Base-by-base conservation (phyloP, 768 basidiomycete species). In the Boletus insuetus region DNA sequence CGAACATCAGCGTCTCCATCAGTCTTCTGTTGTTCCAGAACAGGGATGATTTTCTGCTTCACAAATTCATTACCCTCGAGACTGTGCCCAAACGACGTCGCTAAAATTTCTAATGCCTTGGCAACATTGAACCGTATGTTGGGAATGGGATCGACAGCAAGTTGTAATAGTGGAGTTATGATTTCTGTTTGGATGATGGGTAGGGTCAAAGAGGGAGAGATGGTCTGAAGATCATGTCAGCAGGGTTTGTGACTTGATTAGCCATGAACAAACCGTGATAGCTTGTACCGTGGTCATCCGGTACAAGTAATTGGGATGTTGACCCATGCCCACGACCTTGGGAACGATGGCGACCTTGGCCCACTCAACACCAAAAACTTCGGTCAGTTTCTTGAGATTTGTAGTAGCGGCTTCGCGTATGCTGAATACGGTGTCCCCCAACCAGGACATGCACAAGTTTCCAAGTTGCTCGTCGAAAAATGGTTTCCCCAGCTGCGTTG, bases 81-180 rank as follows among this genome's bases (percentile, higher is more conserved):
- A 7, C 77, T 75, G 47, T 73, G 71, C 19, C 81, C 84, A 60
- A 91, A 86, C 0, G 89, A 82, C 16, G 75, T 76, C 2, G 91
- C 91, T 62, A 98, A 80, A 14, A 93, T 85, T 75, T 98, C 96
- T 63, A 98, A 77, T 26, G 91, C 87, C 73, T 98, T 98, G 24
- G 95, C 90, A 29, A 98, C 95, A 70, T 98, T 98, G 81, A 99
- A 99, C 37, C 97, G 91, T 71, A 99, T 98, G 73, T 99, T 99
- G 51, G 97, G 97, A 68, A 99, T 98, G 12, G 91, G 85, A 69
- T 99, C 97, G 49, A 79, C 78, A 16, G 91, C 86, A 43, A 99
- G 83, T 55, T 85, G 80, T 54, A 96, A 75, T 47, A 98, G 82
- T 38, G 90, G 87, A 22, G 86, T 85, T 58, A 98, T 83, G 64